These are phyloP conservation scores for Microascus cirrosus DNA, from an alignment of 2,329 filamentous ascomycete species.

Conservation along the genomic window DNA sequence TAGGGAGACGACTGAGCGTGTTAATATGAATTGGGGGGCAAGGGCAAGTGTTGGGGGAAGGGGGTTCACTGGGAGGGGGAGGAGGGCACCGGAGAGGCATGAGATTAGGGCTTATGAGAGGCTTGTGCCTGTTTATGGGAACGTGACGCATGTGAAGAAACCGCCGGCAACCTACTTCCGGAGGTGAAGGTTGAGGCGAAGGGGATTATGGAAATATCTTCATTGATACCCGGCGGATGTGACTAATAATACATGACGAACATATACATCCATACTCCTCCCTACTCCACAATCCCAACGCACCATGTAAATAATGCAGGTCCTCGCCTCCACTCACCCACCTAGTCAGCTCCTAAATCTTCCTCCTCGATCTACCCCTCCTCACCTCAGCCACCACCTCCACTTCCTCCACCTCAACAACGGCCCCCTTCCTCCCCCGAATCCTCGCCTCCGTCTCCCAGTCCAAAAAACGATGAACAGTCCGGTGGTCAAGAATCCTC, in stretches of 20 bases:
- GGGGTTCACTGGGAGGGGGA: neutral
- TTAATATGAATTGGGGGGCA: neutral
- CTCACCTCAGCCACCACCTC: constrained; percentile 6
- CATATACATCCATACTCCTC: neutral
- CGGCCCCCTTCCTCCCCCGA: constrained; percentile 22
- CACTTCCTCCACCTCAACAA: constrained; percentile 1
- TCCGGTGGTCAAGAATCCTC: constrained; percentile 72
- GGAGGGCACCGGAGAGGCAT: neutral
- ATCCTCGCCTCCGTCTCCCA: constrained; percentile 53
- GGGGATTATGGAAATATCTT: neutral
- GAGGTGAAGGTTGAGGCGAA: neutral
- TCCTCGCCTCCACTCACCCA: neutral
- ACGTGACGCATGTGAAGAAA: neutral
- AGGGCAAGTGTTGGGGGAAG: neutral
- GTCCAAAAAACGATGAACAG: constrained; percentile 72
- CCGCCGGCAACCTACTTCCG: constrained; percentile 1
- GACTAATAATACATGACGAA: neutral
- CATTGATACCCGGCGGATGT: neutral
- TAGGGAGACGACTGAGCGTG: neutral
- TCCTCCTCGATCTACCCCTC: neutral
- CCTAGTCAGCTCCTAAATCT: neutral
- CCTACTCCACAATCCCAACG: neutral
- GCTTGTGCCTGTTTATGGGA: neutral
- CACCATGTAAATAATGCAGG: neutral
- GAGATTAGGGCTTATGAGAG: neutral